Base-by-base conservation (phyloP, 208 protist genomes). In the Borovskyia barvae region DNA sequence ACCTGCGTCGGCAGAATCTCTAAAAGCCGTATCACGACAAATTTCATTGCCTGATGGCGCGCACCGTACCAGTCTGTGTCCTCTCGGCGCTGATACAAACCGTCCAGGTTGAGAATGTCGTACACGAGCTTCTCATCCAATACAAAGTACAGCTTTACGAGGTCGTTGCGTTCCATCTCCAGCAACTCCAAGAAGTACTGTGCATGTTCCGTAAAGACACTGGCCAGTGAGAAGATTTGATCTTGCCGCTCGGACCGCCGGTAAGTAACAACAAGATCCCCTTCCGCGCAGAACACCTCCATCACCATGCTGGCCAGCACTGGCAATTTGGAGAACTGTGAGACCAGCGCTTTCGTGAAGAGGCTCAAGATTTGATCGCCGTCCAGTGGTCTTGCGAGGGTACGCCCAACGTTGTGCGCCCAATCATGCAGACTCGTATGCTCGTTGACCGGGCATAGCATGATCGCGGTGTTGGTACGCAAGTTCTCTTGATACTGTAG, bases 401-500 rank as follows among this genome's bases (percentile, higher is more conserved):
- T 56, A 32, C 56, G 53, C 28, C 81, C 76, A 0, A 92, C 76
- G 19, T 72, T 62, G 0, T 57, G 36, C 3, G 82, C 75, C 87
- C 87, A 94, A 29, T 80, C 76, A 43, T 75, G 69, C 20, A 92
- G 36, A 8, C 25, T 32, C 15, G 80, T 60, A 4, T 72, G 71
- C n/a, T 72, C 63, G 29, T 75, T 75, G 41, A 64, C 59, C 15
- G 71, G 69, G 50, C 84, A 91, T 25, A 87, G 35, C 48, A 63
- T 54, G 35, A 83, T 52, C 22, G 77, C 68, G 5, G 70, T 67
- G 58, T 87, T 82, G 9, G 55, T 48, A 29, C 72, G 43, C 37
- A 92, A 43, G 51, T 92, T 92, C 43, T 90, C 82, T 60, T 92
- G 84, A 46, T 79, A 94, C 66, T 90, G 82, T 29, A 82, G 37